Conservation (phyloP, 176 grass and related monocot species). For the bread wheat (Triticum aestivum) region DNA sequence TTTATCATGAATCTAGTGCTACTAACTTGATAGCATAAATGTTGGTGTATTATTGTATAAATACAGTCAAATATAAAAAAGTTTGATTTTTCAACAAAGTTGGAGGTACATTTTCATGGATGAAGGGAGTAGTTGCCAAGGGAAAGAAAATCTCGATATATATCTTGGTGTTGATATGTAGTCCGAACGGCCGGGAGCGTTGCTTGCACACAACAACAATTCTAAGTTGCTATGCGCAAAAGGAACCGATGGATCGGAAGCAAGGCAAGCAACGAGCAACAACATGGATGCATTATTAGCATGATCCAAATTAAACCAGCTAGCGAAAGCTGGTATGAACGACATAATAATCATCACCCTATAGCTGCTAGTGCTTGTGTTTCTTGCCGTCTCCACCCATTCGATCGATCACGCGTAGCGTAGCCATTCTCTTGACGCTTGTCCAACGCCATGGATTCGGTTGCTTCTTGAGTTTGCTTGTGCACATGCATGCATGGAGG, state of each 20-base stretch:
- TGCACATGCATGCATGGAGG: not conserved
- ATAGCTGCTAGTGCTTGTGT: not conserved
- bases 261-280: not conserved
- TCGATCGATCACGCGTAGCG: not conserved
- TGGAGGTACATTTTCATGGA: no score
- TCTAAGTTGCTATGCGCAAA: not conserved
- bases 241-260: not conserved
- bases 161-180: not conserved
- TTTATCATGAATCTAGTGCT: no score
- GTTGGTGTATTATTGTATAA: no score
- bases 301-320: not conserved
- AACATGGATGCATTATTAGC: not conserved
- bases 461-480: slow-evolving; percentile 28
- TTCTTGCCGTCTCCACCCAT: slow-evolving; percentile 45
- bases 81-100: no score
- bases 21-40: no score
- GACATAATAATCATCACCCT: not conserved
- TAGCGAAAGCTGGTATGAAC: not conserved
- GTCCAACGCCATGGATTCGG: slow-evolving; percentile 31
- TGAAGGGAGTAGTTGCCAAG: not conserved
- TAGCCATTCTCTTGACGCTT: slow-evolving; percentile 52
- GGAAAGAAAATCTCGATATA: not conserved
- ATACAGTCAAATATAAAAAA: no score
- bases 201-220: slow-evolving; percentile 66
- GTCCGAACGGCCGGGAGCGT: not conserved